Percentiles rank a stretch among this genome's conserved stretches.
These are phyloP conservation scores for Penicillium bialowiezense DNA, from an alignment of 495 filamentous ascomycete species.

Conservation along the genomic window DNA sequence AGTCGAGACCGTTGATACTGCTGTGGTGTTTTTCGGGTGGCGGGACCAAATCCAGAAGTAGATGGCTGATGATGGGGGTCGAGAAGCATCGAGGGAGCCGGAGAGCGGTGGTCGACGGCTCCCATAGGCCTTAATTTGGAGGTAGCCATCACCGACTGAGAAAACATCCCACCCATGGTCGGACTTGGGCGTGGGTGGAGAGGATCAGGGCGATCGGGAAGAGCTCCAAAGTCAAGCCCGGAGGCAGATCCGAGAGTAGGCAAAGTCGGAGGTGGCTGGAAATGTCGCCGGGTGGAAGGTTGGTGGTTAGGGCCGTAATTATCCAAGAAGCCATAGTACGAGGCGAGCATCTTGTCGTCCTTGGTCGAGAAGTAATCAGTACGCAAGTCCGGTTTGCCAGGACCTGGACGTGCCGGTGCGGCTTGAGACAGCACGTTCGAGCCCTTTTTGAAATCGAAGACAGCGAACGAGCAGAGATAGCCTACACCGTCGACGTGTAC, in stretches of 20 bases:
- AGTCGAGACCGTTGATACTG: conserved; percentile 46
- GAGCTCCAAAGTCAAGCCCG: conserved; percentile 43
- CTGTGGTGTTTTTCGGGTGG: conserved; percentile 34
- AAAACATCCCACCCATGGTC: conserved; percentile 19
- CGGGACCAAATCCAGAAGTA: conserved; percentile 46
- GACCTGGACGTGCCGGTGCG: conserved; percentile 28
- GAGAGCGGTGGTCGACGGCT: conserved; percentile 32
- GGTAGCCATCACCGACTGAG: conserved; percentile 28
- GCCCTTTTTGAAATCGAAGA: conserved; percentile 95
- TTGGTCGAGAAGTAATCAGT: conserved; percentile 94
- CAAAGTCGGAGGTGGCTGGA: conserved; percentile 77
- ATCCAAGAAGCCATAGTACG: conserved; percentile 89
- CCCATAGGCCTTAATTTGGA: conserved; percentile 29
- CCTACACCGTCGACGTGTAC: conserved; percentile 95
- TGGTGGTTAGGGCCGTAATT: conserved; percentile 74
- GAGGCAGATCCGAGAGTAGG: conserved; percentile 67
- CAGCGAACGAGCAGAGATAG: conserved; percentile 92
- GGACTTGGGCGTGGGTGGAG: conserved; percentile 32
- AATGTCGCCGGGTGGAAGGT: conserved; percentile 46
- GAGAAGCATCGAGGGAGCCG: conserved; percentile 65
- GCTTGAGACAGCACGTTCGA: conserved; percentile 52
- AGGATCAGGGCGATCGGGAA: conserved; percentile 49
- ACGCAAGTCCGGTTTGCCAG: conserved; percentile 57
- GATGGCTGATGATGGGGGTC: conserved; percentile 87
- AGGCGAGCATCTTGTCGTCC: conserved; percentile 95